Evolutionary conservation across 1,284 basidiomycete species (phyloP).

Genomic region (Ustilago xerochloae): DNA sequence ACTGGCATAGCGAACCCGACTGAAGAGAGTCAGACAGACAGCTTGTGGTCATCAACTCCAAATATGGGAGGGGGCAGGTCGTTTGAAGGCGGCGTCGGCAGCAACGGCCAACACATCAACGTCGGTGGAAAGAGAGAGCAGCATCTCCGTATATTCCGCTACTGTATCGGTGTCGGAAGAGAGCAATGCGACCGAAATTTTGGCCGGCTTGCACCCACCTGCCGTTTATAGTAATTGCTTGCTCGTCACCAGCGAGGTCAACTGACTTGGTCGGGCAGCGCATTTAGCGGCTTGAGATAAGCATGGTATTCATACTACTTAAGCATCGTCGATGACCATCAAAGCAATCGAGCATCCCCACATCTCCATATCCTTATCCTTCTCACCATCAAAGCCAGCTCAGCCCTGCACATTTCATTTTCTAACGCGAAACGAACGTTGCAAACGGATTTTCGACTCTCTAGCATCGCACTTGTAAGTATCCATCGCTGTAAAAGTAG

Average conservation of each 20-base stretch:
- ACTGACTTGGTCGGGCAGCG: background rate
- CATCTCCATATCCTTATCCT: background rate
- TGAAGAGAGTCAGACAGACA: no score
- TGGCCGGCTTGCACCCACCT: background rate
- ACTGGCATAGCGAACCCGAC: no score
- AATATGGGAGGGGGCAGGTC: no score
- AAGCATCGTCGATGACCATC: background rate
- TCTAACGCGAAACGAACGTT: background rate
- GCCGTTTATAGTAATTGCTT: conserved; percentile 7
- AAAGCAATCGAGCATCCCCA: no score
- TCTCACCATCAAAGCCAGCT: background rate
- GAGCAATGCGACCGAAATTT: background rate
- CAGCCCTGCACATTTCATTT: background rate
- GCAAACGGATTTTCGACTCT: background rate
- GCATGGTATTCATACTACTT: background rate
- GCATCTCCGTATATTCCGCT: no score
- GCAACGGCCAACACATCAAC: no score
- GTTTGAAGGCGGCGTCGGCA: no score
- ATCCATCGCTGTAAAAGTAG: no score
- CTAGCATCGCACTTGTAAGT: background rate
- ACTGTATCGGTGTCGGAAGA: no score
- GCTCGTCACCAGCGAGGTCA: background rate
- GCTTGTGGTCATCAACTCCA: no score
- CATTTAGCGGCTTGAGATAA: no score
- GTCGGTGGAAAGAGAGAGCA: no score